Evolutionary conservation across 345 rosid genomes (phyloP), one percentile per base, ranked within the genome.

Genomic region (Citrus hindsii): DNA sequence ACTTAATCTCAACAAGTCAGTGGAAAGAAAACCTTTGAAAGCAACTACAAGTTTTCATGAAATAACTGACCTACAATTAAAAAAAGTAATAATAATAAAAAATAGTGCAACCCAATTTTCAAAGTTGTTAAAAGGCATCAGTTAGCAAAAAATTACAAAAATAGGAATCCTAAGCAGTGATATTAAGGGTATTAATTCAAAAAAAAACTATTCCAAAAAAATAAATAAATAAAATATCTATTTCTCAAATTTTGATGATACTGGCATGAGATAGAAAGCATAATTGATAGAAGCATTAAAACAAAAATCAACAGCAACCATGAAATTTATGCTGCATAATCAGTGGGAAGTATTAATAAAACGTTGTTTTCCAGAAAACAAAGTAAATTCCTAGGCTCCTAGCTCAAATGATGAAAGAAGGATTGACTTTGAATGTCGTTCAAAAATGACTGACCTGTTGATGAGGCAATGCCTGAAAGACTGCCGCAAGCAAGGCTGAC

Each of bases 381-480:
- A 18, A 65, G 68, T 7, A 46, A 27, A 69, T 30, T 32, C 51
- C 38, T 6, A 12, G 18, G 46, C 21, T 32, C 51, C 38, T 6
- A 12, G 18, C 48, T 48, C 7, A 66, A 53, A 33, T n/a, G 30
- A 22, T 32, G 42, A 42, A 63, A 38, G 60, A 67, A 69, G 21
- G 14, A 16, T 67, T 56, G 19, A 68, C 37, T 48, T 62, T 33
- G 40, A 69, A 6, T 27, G 69, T 22, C 10, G 37, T 19, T 56
- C 21, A 56, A 37, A 67, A 76, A 76, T 62, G 32, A 73, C 84
- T 80, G 67, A 94, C 98, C 98, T 69, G 98, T 93, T 69, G 99
- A 96, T 76, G 99, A 92, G 61, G 93, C 95, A 75, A 91, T 84
- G 82, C 99, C 99, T 10, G 98, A 95, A 80, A 96, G 89, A 86